A percentile compares a stretch with the other conserved stretches of the same genome.
Evolutionary conservation across 1,139 yeast species (phyloP).

Genomic region (Geotrichum armillariae): DNA sequence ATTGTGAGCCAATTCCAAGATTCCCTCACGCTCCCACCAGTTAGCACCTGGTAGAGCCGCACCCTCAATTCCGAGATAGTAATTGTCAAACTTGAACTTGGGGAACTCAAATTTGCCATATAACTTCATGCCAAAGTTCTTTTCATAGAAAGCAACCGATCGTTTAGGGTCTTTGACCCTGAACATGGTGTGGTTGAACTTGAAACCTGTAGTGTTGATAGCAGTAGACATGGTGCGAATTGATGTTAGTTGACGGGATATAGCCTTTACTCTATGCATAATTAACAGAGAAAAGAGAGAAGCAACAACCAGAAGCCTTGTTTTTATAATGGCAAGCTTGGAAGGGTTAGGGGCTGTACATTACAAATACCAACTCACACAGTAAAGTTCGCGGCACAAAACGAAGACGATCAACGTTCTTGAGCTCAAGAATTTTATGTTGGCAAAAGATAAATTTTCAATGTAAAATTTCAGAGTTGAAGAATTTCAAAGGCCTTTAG

Average conservation of each 20-base stretch:
- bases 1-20: conserved; percentile 81
- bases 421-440: too few relatives aligned
- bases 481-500: too few relatives aligned
- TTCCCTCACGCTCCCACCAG: conserved; percentile 69
- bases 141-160: conserved; percentile 70
- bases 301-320: too few relatives aligned
- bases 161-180: conserved; percentile 80
- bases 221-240: conserved; percentile 20
- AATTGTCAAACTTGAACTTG: conserved; percentile 60
- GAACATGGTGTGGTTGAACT: conserved; percentile 49
- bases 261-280: conserved; percentile 6
- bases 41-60: conserved; percentile 47
- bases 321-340: too few relatives aligned
- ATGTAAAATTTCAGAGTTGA: too few relatives aligned
- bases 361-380: too few relatives aligned
- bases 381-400: too few relatives aligned
- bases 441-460: too few relatives aligned
- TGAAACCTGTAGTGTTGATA: conserved; percentile 24
- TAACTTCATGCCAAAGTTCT: conserved; percentile 72
- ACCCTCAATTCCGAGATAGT: conserved; percentile 62
- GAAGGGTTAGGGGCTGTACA: too few relatives aligned
- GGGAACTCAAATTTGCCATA: conserved; percentile 55
- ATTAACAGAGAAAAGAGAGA: too few relatives aligned
- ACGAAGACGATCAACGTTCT: too few relatives aligned
- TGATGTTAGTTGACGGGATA: conserved; percentile 11